A percentile compares a stretch with the other conserved stretches of the same genome.
Evolutionary conservation across 345 rosid genomes (phyloP).

Genomic region (Psidium friedrichsthalianum): DNA sequence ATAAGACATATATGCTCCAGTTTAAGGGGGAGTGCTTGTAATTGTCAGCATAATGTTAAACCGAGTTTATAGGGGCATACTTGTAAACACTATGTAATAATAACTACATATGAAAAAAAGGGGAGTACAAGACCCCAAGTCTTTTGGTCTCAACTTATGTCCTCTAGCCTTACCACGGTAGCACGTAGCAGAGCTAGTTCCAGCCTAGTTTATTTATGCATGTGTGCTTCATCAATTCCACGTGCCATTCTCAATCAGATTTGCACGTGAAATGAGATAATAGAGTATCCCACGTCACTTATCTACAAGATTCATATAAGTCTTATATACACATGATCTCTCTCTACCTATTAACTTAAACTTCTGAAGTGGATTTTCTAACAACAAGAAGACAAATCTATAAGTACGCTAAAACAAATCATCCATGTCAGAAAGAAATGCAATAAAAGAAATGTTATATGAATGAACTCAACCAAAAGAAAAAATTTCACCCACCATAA

Average conservation of each 20-base stretch:
- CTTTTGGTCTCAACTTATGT: neutral
- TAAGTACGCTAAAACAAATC: neutral
- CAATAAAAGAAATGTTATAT: neutral
- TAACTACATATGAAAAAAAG: neutral
- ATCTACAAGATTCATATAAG: neutral
- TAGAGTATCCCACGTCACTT: neutral
- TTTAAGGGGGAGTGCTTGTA: neutral
- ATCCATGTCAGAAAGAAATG: neutral
- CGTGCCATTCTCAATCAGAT: neutral
- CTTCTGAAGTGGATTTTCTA: neutral
- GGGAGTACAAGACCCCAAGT: neutral
- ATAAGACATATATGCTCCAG: neutral
- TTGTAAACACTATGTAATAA: neutral
- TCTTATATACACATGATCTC: neutral
- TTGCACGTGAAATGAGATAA: neutral
- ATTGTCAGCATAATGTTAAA: neutral
- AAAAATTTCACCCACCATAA: neutral
- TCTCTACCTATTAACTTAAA: neutral
- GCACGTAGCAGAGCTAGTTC: neutral
- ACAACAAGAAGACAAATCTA: neutral
- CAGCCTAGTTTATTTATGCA: neutral
- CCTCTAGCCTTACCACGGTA: neutral
- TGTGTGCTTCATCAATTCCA: neutral
- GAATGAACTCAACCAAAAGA: neutral
- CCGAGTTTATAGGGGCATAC: neutral